phyloP scores from a whole-genome alignment of 345 rosid genomes.

The Streptanthus diversifolius region DNA sequence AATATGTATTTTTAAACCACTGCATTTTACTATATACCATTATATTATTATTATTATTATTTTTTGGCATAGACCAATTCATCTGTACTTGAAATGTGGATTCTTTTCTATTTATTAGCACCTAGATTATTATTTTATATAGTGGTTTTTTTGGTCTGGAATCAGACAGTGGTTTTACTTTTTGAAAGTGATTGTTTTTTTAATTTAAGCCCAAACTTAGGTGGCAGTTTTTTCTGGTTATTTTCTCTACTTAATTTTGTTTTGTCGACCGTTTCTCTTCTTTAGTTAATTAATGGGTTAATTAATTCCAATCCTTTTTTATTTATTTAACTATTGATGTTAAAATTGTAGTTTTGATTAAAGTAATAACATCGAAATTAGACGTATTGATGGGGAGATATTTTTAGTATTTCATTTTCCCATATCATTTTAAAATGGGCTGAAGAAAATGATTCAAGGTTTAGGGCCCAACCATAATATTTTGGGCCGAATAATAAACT shows the following conservation, averaged over 20 bases:
- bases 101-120: conserved; percentile 7
- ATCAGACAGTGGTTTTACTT: conserved; percentile 29
- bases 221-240: conserved; percentile 9
- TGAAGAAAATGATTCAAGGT: background rate
- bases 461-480: background rate
- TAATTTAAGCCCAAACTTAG: conserved; percentile 18
- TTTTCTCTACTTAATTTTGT: background rate
- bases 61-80: conserved; percentile 32
- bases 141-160: background rate
- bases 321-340: conserved; percentile 4
- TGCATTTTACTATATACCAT: conserved; percentile 9
- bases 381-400: background rate
- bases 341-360: background rate
- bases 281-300: background rate
- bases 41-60: too few relatives aligned
- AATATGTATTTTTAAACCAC: background rate
- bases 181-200: conserved; percentile 24
- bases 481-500: conserved; percentile 8
- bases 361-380: background rate
- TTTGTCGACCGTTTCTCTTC: conserved; percentile 13
- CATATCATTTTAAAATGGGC: background rate
- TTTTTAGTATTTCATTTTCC: background rate
- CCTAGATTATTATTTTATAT: conserved; percentile 10
- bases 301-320: background rate
- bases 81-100: background rate